A percentile compares a stretch with the other conserved stretches of the same genome.
Conservation (phyloP, 2,329 filamentous ascomycete species). For the Alternaria arbusti region DNA sequence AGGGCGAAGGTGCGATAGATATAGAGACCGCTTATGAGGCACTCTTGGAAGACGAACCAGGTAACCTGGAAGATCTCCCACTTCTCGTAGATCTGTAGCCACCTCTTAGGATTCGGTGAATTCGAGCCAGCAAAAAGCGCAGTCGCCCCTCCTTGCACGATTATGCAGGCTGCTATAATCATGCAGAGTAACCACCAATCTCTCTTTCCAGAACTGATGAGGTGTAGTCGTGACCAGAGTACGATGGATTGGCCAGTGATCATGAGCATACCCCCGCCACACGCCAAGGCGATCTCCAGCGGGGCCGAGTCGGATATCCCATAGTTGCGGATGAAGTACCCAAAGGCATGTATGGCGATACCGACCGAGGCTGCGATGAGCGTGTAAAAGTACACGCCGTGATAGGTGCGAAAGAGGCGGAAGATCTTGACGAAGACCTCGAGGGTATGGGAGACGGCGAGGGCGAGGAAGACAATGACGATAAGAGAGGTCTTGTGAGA, state of each 20-base stretch:
- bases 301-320: constrained; percentile 21
- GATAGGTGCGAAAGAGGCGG: constrained; percentile 14
- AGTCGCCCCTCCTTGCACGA: constrained; percentile 58
- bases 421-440: constrained; percentile 26
- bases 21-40: constrained; percentile 51
- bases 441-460: constrained; percentile 25
- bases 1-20: constrained; percentile 58
- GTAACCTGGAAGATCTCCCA: constrained; percentile 51
- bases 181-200: constrained; percentile 56
- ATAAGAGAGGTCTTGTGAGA: constrained; percentile 13
- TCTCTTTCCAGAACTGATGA: constrained; percentile 14
- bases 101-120: constrained; percentile 11
- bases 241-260: constrained; percentile 67
- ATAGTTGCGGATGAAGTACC: constrained; percentile 20
- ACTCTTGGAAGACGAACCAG: constrained; percentile 49
- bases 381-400: constrained; percentile 23
- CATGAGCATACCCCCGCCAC: constrained; percentile 64
- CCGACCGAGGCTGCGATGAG: constrained; percentile 18
- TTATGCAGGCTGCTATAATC: constrained; percentile 53
- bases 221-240: constrained; percentile 60
- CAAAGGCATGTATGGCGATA: constrained; percentile 18
- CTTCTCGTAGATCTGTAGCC: constrained; percentile 20
- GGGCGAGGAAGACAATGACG: constrained; percentile 18
- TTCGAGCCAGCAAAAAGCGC: constrained; percentile 61
- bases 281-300: constrained; percentile 49